A percentile compares a stretch with the other conserved stretches of the same genome.
These are phyloP conservation scores for Larix kaempferi DNA, from an alignment of 75 land plant species.

Conservation along the genomic window DNA sequence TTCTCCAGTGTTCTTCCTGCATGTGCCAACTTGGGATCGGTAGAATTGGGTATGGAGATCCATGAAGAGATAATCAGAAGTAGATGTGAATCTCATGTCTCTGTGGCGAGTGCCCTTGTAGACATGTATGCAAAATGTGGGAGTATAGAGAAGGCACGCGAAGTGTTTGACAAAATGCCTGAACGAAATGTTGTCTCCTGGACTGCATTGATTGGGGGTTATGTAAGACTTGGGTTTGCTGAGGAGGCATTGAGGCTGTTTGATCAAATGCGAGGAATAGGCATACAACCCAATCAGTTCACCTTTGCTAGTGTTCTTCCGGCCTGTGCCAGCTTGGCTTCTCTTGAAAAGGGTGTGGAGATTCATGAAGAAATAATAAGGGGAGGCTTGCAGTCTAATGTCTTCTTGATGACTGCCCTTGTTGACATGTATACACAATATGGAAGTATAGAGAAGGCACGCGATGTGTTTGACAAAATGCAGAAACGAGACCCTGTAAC, in stretches of 20 bases:
- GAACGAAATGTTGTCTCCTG: conserved; percentile 40
- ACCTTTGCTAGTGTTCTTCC: not conserved
- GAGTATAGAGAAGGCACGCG: conserved; percentile 11
- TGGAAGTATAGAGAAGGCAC: not conserved
- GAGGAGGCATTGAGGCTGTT: conserved; percentile 41
- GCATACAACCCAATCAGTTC: not conserved
- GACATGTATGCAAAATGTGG: conserved; percentile 32
- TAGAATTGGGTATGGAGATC: conserved; percentile 9
- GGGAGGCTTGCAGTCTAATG: not conserved
- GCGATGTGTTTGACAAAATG: not conserved
- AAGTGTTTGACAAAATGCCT: conserved; percentile 13
- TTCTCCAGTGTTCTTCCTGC: conserved; percentile 28
- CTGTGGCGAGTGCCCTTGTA: conserved; percentile 21
- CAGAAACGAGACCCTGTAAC: not conserved
- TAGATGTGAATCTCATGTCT: conserved; percentile 21
- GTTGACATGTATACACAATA: not conserved
- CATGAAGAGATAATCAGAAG: conserved; percentile 7
- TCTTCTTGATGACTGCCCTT: not conserved
- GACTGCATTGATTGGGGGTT: conserved; percentile 59
- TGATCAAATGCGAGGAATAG: conserved; percentile 26
- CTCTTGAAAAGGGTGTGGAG: not conserved
- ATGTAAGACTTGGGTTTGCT: conserved; percentile 28
- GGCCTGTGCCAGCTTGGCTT: not conserved
- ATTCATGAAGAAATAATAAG: not conserved
- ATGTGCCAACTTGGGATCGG: not conserved